These are phyloP conservation scores for Cercospora canescens DNA, from an alignment of 2,329 filamentous ascomycete genomes.

Conservation along the genomic window DNA sequence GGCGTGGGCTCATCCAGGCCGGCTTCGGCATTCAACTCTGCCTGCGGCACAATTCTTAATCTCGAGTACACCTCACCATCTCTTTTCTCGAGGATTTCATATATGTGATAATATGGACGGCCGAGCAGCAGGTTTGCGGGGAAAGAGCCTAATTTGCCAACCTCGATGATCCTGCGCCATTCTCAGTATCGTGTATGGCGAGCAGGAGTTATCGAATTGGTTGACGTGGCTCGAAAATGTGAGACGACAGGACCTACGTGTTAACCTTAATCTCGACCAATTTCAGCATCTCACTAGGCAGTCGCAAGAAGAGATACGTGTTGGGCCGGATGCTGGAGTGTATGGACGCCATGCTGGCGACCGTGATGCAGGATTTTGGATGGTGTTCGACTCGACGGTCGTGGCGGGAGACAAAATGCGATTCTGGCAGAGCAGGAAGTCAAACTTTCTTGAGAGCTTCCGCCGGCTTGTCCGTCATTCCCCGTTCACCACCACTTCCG, in stretches of 20 bases:
- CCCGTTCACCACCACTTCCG: neutral
- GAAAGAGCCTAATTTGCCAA: constrained; percentile 92
- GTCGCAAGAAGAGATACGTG: constrained; percentile 55
- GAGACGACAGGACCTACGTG: constrained; percentile 55
- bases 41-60: constrained; percentile 75
- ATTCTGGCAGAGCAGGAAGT: neutral
- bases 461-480: constrained; percentile 4
- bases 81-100: constrained; percentile 75
- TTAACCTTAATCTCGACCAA: constrained; percentile 62
- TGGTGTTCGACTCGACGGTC: neutral
- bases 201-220: constrained; percentile 32
- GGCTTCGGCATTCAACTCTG: constrained; percentile 78
- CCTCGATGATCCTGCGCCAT: constrained; percentile 69
- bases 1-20: constrained; percentile 58
- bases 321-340: constrained; percentile 52
- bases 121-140: constrained; percentile 85
- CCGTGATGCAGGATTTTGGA: neutral
- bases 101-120: constrained; percentile 89
- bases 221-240: constrained; percentile 21
- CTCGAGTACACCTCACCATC: constrained; percentile 65
- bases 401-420: neutral
- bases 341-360: constrained; percentile 34
- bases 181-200: constrained; percentile 33
- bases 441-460: constrained; percentile 5
- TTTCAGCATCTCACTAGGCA: constrained; percentile 60